phyloP scores from a whole-genome alignment of 352 stramenopile species.

The Phytophthora europaea region DNA sequence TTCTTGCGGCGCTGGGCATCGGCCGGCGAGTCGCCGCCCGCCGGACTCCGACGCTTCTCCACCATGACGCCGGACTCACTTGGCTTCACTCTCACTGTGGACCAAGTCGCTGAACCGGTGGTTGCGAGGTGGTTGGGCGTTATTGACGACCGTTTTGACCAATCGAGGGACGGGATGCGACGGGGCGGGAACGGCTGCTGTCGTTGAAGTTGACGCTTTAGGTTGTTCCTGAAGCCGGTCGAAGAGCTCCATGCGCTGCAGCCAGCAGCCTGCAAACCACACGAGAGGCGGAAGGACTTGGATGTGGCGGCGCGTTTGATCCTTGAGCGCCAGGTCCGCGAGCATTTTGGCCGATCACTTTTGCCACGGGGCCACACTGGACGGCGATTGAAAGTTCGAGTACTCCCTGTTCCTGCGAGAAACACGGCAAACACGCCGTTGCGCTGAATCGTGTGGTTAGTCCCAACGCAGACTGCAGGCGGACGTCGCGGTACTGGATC shows the following conservation, averaged over 20 bases:
- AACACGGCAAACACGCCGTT: no score
- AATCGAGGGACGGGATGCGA: constrained; percentile 24
- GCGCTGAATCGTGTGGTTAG: no score
- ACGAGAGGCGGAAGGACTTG: not conserved
- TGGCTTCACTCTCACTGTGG: not conserved
- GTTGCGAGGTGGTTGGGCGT: constrained; percentile 37
- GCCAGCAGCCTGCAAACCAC: not conserved
- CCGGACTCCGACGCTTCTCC: constrained; percentile 59
- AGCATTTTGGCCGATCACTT: no score
- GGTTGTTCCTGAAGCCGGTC: no score
- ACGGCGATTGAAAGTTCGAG: not conserved
- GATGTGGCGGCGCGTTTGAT: no score
- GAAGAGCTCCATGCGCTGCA: no score
- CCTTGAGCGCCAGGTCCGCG: no score
- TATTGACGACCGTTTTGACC: constrained; percentile 21
- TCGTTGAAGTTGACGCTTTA: constrained; percentile 1
- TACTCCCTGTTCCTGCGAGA: not conserved
- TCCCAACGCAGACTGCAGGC: no score
- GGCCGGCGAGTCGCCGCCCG: constrained; percentile 27
- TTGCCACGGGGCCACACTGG: not conserved
- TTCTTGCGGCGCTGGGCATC: constrained; percentile 44
- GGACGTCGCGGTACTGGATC: no score
- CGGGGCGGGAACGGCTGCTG: not conserved
- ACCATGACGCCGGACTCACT: constrained; percentile 38
- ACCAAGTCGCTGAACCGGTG: constrained; percentile 15